phyloP scores from a whole-genome alignment of 139 green algal species.

The Picochlorum costavermella region DNA sequence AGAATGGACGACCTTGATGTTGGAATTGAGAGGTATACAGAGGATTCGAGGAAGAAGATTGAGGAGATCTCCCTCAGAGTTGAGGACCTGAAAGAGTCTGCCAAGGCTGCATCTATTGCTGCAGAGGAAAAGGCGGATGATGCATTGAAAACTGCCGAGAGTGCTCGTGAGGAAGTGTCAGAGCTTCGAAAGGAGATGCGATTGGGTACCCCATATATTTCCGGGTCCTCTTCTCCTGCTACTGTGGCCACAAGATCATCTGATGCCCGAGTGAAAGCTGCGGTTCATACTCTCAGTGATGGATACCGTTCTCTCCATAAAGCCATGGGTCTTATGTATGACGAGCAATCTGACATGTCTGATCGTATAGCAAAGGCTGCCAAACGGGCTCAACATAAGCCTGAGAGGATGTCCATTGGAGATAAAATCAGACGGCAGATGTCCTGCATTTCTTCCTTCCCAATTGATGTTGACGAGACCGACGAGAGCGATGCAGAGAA shows the following conservation, averaged over 20 bases:
- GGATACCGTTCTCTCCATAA: constrained; percentile 9
- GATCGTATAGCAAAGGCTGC: background rate
- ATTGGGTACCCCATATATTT: background rate
- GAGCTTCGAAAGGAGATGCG: constrained; percentile 1
- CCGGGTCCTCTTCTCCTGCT: constrained; percentile 1
- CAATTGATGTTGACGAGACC: background rate
- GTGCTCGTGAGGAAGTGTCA: background rate
- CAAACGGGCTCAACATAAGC: background rate
- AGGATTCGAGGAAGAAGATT: constrained; percentile 1
- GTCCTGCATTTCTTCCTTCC: no score
- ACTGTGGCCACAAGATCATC: background rate
- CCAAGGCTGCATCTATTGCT: no score
- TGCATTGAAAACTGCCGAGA: background rate
- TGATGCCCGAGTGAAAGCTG: constrained; percentile 9
- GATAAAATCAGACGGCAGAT: no score
- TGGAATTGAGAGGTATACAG: background rate
- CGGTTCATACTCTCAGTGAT: constrained; percentile 9
- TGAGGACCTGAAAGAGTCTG: background rate
- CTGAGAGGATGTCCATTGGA: background rate
- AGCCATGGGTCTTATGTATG: constrained; percentile 10
- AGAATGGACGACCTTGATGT: constrained; percentile 7
- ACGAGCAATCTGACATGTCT: constrained; percentile 8
- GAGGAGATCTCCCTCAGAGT: background rate
- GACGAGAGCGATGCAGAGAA: background rate
- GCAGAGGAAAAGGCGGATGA: background rate